Conservation (phyloP, 148 eudicot genomes). For the Silene latifolia region DNA sequence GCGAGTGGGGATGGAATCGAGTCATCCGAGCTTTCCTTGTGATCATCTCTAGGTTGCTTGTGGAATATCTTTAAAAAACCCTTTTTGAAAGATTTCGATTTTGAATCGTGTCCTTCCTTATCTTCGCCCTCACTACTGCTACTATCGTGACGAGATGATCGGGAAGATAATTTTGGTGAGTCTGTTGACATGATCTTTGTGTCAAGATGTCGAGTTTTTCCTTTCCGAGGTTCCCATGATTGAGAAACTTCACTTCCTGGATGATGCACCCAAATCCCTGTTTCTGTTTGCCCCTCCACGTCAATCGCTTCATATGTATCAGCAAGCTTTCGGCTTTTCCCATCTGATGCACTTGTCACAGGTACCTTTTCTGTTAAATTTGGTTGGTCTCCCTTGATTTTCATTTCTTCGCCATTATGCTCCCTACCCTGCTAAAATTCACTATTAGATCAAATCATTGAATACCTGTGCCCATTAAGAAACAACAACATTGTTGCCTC, state of each 20-base stretch:
- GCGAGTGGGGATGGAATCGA: conserved; percentile 39
- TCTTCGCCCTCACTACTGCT: conserved; percentile 48
- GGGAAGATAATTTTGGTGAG: conserved; percentile 38
- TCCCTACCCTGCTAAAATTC: conserved; percentile 43
- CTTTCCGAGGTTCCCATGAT: conserved; percentile 83
- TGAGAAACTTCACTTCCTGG: conserved; percentile 72
- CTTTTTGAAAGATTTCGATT: conserved; percentile 34
- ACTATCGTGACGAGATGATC: conserved; percentile 26
- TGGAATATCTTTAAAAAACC: conserved; percentile 55
- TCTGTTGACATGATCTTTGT: conserved; percentile 34
- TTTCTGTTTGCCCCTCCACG: conserved; percentile 62
- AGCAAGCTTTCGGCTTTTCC: conserved; percentile 27
- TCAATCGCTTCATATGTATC: conserved; percentile 71
- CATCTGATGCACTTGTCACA: conserved; percentile 14
- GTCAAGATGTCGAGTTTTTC: conserved; percentile 41
- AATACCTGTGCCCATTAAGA: not conserved
- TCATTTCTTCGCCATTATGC: conserved; percentile 22
- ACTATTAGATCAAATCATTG: not conserved
- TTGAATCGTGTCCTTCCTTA: conserved; percentile 26
- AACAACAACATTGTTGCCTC: not conserved
- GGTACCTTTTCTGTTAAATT: conserved; percentile 25
- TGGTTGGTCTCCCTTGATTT: conserved; percentile 20
- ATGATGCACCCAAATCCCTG: conserved; percentile 82
- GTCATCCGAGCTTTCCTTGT: conserved; percentile 14
- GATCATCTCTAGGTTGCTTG: conserved; percentile 41